phyloP scores from a whole-genome alignment of 1,284 basidiomycete genomes.

The Coriolopsis trogii region DNA sequence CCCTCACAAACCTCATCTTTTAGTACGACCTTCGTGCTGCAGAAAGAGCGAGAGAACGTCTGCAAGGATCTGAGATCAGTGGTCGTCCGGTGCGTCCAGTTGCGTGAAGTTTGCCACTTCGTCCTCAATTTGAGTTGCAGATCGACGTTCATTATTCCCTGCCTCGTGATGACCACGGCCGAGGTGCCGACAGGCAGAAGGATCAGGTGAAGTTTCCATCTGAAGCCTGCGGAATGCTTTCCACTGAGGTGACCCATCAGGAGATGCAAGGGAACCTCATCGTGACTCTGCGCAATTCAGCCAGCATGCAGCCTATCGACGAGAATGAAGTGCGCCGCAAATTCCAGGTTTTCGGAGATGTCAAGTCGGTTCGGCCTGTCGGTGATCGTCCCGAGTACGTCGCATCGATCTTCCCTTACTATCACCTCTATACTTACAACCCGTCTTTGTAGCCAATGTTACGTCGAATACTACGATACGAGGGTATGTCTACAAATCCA shows the following conservation, averaged over 20 bases:
- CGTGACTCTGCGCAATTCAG: slow-evolving; percentile 74
- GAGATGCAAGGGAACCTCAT: slow-evolving; percentile 83
- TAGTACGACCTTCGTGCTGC: slow-evolving; percentile 93
- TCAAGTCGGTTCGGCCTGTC: slow-evolving; percentile 76
- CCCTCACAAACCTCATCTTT: not conserved
- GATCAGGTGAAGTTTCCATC: slow-evolving; percentile 77
- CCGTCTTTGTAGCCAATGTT: slow-evolving; percentile 60
- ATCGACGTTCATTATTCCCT: slow-evolving; percentile 98
- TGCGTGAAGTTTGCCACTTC: not conserved
- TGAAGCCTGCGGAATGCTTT: no score
- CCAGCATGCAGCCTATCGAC: slow-evolving; percentile 68
- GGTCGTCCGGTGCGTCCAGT: slow-evolving; percentile 73
- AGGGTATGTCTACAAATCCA: slow-evolving; percentile 52
- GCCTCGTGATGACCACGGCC: slow-evolving; percentile 83
- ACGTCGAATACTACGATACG: slow-evolving; percentile 89
- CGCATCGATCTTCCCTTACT: slow-evolving; percentile 1
- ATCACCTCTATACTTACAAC: no score
- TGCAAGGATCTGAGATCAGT: slow-evolving; percentile 86
- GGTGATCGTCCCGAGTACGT: slow-evolving; percentile 74
- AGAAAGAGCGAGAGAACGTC: slow-evolving; percentile 83
- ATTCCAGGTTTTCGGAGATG: slow-evolving; percentile 88
- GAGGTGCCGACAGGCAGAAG: slow-evolving; percentile 81
- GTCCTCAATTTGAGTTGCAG: slow-evolving; percentile 42
- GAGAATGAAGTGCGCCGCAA: slow-evolving; percentile 83
- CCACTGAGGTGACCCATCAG: slow-evolving; percentile 35